These are phyloP conservation scores for Besnoitia besnoiti DNA, from an alignment of 169 alveolate species.

Conservation along the genomic window DNA sequence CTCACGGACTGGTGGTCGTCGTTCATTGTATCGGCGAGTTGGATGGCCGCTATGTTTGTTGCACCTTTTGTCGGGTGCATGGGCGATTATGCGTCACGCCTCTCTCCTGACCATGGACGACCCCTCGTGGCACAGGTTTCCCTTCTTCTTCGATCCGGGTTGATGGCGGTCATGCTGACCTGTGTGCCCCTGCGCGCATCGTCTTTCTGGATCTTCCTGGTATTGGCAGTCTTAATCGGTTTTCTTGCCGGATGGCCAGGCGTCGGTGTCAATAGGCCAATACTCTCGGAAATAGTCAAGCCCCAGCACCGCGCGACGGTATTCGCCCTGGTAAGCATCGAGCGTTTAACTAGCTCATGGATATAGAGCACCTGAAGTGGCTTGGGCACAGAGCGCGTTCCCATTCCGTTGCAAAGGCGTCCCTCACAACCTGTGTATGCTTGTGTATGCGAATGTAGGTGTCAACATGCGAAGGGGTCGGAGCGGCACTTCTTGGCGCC, in stretches of 20 bases:
- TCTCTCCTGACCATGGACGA: constrained; percentile 84
- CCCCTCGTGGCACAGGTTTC: constrained; percentile 76
- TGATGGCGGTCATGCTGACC: constrained; percentile 73
- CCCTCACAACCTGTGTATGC: too few species aligned
- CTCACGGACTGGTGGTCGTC: constrained; percentile 79
- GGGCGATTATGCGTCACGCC: constrained; percentile 80
- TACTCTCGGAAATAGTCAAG: constrained; percentile 85
- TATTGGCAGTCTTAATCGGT: constrained; percentile 81
- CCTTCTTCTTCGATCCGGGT: constrained; percentile 74
- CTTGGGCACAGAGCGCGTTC: too few species aligned
- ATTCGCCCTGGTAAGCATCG: constrained; percentile 74
- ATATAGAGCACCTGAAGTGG: too few species aligned
- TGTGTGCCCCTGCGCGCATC: constrained; percentile 71
- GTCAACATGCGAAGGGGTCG: constrained; percentile 86
- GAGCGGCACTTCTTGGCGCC: constrained; percentile 84
- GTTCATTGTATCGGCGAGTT: constrained; percentile 77
- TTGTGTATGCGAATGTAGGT: too few species aligned
- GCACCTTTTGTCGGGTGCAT: constrained; percentile 88
- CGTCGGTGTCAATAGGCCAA: constrained; percentile 88
- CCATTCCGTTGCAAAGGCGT: too few species aligned
- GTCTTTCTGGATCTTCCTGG: constrained; percentile 68
- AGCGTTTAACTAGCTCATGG: too few species aligned
- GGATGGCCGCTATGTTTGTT: constrained; percentile 85
- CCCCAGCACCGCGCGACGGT: constrained; percentile 89
- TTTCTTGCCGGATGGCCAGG: constrained; percentile 86